Conservation (phyloP, 208 protist species). For the Histomonas meleagridis region DNA sequence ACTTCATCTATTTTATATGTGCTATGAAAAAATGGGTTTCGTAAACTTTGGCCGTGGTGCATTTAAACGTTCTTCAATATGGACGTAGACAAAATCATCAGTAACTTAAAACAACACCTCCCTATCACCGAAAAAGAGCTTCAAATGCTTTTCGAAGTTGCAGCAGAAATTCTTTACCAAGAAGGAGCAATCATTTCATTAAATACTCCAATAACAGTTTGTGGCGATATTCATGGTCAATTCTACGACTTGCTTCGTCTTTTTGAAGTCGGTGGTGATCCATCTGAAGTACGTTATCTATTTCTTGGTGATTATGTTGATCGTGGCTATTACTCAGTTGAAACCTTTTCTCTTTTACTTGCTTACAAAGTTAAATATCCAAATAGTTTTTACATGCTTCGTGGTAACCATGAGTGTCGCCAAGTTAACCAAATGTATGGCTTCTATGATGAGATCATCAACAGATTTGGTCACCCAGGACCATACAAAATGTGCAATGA, state of each 20-base stretch:
- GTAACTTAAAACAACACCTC: neutral
- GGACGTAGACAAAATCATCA: conserved; percentile 16
- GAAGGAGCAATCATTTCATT: neutral
- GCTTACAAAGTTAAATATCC: conserved; percentile 45
- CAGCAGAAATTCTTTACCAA: neutral
- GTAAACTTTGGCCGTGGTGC: too few relatives aligned
- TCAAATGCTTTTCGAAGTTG: neutral
- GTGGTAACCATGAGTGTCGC: conserved; percentile 51
- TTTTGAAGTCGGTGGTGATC: conserved; percentile 63
- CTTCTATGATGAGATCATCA: conserved; percentile 44
- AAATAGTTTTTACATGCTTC: conserved; percentile 45
- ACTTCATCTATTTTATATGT: too few relatives aligned
- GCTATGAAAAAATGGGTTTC: too few relatives aligned
- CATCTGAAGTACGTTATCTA: conserved; percentile 87
- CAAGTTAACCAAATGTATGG: conserved; percentile 43
- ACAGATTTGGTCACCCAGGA: conserved; percentile 38
- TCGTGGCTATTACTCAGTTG: conserved; percentile 45
- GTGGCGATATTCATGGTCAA: conserved; percentile 37
- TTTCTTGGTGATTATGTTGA: conserved; percentile 70
- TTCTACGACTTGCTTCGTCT: conserved; percentile 64
- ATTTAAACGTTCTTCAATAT: too few relatives aligned
- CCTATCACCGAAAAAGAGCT: neutral
- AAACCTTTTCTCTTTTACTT: conserved; percentile 43
- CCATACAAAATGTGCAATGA: conserved; percentile 45
- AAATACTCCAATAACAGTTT: neutral